Conservation (phyloP, 495 filamentous ascomycete species). For the Lophium mytilinum region DNA sequence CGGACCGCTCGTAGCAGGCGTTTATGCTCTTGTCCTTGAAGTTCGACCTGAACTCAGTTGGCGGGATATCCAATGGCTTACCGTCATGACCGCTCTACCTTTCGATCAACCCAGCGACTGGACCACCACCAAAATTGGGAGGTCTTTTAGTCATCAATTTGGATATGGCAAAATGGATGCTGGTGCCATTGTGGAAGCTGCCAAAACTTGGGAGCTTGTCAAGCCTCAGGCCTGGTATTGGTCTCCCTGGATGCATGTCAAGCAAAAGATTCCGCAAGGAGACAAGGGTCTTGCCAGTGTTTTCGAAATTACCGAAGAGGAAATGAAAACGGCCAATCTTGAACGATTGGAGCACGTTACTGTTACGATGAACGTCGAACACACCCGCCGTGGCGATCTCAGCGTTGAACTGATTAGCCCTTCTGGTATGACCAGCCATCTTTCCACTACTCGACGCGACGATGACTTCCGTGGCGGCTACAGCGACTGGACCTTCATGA, state of each 20-base stretch:
- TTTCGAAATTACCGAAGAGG: conserved; percentile 68
- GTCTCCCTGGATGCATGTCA: conserved; percentile 86
- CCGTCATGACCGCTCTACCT: conserved; percentile 74
- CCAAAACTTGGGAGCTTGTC: conserved; percentile 75
- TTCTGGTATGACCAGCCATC: conserved; percentile 69
- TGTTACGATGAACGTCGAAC: conserved; percentile 91
- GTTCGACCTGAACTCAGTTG: conserved; percentile 81
- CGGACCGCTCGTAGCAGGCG: conserved; percentile 82
- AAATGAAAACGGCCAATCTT: conserved; percentile 74
- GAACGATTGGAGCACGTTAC: conserved; percentile 87
- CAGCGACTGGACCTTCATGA: conserved; percentile 97
- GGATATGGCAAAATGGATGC: conserved; percentile 93
- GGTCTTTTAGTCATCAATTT: conserved; percentile 85
- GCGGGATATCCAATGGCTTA: conserved; percentile 91
- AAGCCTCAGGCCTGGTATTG: conserved; percentile 97
- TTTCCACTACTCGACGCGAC: conserved; percentile 60
- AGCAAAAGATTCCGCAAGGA: conserved; percentile 80
- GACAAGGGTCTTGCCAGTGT: conserved; percentile 66
- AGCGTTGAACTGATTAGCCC: conserved; percentile 90
- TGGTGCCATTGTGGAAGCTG: conserved; percentile 75
- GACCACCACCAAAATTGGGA: conserved; percentile 70
- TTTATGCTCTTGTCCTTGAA: conserved; percentile 85
- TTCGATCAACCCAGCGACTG: conserved; percentile 69
- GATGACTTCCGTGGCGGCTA: conserved; percentile 68
- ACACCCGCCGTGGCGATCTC: conserved; percentile 78